Evolutionary conservation across 306 rosid genomes (phyloP), one percentile per base, ranked within the genome.

Genomic region (Pterocarpus santalinus): DNA sequence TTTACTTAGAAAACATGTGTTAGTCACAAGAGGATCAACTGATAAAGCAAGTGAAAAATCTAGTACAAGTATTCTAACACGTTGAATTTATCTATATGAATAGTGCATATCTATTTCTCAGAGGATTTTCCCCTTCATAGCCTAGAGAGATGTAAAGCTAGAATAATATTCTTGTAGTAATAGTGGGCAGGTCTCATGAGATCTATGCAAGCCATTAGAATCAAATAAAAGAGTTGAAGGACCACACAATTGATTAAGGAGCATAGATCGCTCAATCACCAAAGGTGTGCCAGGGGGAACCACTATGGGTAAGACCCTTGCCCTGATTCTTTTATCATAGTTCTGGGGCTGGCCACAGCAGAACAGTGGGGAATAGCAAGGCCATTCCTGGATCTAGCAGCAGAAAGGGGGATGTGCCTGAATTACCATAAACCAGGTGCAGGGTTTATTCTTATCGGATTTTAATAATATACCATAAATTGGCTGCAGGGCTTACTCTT

Each of bases 31-130:
- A 49, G 65, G 43, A 63, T 39, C 28, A 30, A 43, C 69, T 33
- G 67, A 77, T 67, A 56, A 58, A 4, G 61, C 17, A 55, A 67
- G 66, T 69, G 35, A 73, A 69, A 63, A 57, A 13, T 46, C 56
- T 56, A 64, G 77, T 69, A 69, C 65, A 69, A 65, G 57, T 51
- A 65, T 68, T 78, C 66, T 51, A 5, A 33, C 75, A 32, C 28
- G 73, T 72, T 61, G 34, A 77, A 65, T 43, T 73, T 49, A 62
- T 63, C 17, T 12, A 12, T 15, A 12, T 38, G 8, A 0, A 13
- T 47, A 52, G 15, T 46, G 64, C 62, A 32, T 65, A 43, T 65
- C 44, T 79, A 41, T 64, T 41, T 65, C 61, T 16, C 74, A 52
- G 35, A 14, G 7, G 53, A 68, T 5, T 66, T 67, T 67, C 46